These are phyloP conservation scores for Rutstroemia sydowiana DNA, from an alignment of 2,329 filamentous ascomycete genomes.

Conservation along the genomic window DNA sequence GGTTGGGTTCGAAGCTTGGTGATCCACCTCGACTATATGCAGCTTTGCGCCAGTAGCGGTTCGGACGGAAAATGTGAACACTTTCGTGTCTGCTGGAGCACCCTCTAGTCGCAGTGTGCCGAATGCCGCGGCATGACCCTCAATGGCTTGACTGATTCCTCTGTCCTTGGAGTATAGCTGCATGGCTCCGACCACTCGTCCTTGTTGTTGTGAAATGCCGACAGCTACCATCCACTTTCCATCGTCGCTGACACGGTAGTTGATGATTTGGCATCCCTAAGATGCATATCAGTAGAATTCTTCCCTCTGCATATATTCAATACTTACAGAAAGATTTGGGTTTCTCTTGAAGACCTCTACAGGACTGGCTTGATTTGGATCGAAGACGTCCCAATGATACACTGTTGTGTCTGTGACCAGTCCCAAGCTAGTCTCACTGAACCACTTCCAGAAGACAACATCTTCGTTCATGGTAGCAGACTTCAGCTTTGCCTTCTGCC, in stretches of 20 bases:
- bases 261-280: conserved; percentile 97
- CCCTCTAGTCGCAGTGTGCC: conserved; percentile 84
- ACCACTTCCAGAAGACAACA: conserved; percentile 99
- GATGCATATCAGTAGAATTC: conserved; percentile 15
- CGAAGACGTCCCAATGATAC: conserved; percentile 97
- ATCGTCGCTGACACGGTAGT: conserved; percentile 92
- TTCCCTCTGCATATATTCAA: not conserved
- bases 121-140: conserved; percentile 93
- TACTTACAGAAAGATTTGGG: conserved; percentile 72
- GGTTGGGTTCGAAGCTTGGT: conserved; percentile 76
- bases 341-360: conserved; percentile 94
- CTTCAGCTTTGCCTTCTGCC: conserved; percentile 91
- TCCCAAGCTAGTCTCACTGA: conserved; percentile 80
- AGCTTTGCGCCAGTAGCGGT: conserved; percentile 86
- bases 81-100: conserved; percentile 81
- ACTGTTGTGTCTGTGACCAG: conserved; percentile 86
- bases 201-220: conserved; percentile 88
- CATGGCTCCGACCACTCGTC: conserved; percentile 91
- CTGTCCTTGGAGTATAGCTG: conserved; percentile 95
- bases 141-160: conserved; percentile 95
- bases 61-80: conserved; percentile 94
- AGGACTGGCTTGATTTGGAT: conserved; percentile 68
- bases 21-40: conserved; percentile 96
- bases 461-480: conserved; percentile 95
- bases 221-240: conserved; percentile 98